Evolutionary conservation across 1,139 yeast genomes (phyloP).

Genomic region (Protomyces arabidopsidicola): DNA sequence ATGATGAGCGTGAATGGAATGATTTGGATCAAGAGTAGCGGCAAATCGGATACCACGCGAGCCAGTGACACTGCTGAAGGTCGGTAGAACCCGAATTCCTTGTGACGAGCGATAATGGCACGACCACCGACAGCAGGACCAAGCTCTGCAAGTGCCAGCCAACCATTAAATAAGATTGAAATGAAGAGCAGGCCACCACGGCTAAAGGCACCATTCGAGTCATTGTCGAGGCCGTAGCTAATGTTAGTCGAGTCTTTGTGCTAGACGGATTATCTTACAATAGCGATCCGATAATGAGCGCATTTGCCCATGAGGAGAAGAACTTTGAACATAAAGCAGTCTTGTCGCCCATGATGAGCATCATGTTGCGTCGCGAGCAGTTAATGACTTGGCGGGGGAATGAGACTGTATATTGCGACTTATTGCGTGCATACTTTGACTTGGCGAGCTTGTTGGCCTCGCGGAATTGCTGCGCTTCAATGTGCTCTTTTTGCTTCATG

Average conservation of each 20-base stretch:
- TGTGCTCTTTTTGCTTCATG: conserved; percentile 2
- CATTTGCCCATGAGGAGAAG: conserved; percentile 45
- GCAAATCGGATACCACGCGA: conserved; percentile 64
- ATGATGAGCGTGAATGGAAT: conserved; percentile 58
- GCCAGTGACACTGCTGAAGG: conserved; percentile 77
- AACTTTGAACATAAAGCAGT: conserved; percentile 36
- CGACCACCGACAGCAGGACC: conserved; percentile 67
- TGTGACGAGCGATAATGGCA: conserved; percentile 74
- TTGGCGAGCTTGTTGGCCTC: conserved; percentile 39
- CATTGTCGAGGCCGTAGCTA: conserved; percentile 50
- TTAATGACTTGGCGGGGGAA: conserved; percentile 39
- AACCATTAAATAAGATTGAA: conserved; percentile 71
- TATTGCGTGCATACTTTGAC: conserved; percentile 40
- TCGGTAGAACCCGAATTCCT: conserved; percentile 66
- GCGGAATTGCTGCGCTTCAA: conserved; percentile 28
- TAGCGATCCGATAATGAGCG: conserved; percentile 62
- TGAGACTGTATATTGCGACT: conserved; percentile 40
- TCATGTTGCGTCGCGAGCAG: conserved; percentile 21
- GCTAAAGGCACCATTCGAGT: conserved; percentile 54
- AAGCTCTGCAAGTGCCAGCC: conserved; percentile 71
- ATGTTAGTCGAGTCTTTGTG: background rate
- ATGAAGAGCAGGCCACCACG: conserved; percentile 72
- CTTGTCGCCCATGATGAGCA: conserved; percentile 27
- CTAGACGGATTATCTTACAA: conserved; percentile 62
- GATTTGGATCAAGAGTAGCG: conserved; percentile 54